Conservation (phyloP, 805 yeast genomes). For the Teunomyces gatunensis region DNA sequence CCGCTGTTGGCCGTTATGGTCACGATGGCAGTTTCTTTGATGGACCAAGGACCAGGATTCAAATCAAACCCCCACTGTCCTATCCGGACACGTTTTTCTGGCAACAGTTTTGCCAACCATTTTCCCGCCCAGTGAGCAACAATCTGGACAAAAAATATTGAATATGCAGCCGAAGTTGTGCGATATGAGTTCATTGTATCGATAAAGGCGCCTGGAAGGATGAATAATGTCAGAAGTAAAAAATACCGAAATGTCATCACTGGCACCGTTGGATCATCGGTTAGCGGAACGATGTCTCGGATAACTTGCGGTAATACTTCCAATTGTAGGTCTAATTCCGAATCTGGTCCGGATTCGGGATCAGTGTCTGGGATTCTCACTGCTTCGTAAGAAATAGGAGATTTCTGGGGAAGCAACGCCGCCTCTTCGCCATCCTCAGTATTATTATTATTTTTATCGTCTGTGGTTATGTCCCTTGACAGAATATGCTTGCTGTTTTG, state of each 20-base stretch:
- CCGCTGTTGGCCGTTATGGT: constrained; percentile 52
- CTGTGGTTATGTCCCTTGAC: too few relatives aligned
- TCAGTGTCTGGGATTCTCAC: too few relatives aligned
- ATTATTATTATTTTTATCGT: too few relatives aligned
- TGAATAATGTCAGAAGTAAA: constrained; percentile 30
- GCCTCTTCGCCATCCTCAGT: too few relatives aligned
- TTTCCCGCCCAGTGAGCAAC: constrained; percentile 47
- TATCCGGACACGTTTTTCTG: constrained; percentile 22
- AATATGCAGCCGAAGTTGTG: constrained; percentile 48
- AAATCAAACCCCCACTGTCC: constrained; percentile 29
- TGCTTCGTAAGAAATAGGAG: too few relatives aligned
- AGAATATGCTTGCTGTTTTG: too few relatives aligned
- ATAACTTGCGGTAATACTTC: constrained; percentile 29
- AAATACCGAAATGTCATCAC: constrained; percentile 37
- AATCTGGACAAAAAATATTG: constrained; percentile 52
- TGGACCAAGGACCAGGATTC: constrained; percentile 57
- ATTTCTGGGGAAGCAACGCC: too few relatives aligned
- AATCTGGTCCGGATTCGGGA: not conserved
- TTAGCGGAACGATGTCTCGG: constrained; percentile 34
- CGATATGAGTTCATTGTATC: constrained; percentile 43
- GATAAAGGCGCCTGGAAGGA: constrained; percentile 42
- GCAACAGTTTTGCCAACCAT: constrained; percentile 43
- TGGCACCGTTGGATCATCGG: constrained; percentile 40
- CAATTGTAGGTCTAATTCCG: constrained; percentile 15
- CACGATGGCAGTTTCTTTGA: constrained; percentile 52